Conservation (phyloP, 2,329 filamentous ascomycete genomes). For the Xenoacremonium recifei region DNA sequence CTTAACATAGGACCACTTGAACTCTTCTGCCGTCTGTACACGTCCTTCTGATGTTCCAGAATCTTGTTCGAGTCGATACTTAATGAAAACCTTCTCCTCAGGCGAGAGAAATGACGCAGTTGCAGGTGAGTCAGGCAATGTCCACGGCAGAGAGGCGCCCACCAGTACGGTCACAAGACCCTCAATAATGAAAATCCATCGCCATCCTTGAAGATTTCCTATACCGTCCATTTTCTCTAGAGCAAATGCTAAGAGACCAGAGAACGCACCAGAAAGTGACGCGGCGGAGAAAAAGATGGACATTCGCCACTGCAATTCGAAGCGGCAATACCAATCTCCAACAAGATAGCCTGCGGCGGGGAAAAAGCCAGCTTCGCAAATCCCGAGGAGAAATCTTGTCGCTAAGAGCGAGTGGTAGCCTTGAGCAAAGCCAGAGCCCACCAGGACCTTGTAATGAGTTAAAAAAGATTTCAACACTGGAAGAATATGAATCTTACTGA, state of each 20-base stretch:
- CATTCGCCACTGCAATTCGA: conserved; percentile 6
- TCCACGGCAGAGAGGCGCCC: not conserved
- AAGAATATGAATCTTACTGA: no score
- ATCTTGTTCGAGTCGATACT: conserved; percentile 1
- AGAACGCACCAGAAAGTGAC: conserved; percentile 7
- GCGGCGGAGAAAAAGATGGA: conserved; percentile 4
- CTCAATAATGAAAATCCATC: conserved; percentile 11
- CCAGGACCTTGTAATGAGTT: no score
- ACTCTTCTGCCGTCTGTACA: conserved; percentile 1
- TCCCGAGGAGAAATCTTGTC: no score
- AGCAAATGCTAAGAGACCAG: conserved; percentile 3
- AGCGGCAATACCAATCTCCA: conserved; percentile 1
- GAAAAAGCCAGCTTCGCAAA: conserved; percentile 8
- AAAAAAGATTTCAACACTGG: no score
- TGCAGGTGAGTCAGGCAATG: conserved; percentile 1
- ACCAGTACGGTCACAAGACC: conserved; percentile 3
- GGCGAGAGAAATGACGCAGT: conserved; percentile 2
- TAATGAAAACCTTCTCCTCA: not conserved
- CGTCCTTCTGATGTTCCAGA: conserved; percentile 1
- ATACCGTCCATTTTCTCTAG: conserved; percentile 7
- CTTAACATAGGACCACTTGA: conserved; percentile 2
- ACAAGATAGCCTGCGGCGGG: conserved; percentile 5
- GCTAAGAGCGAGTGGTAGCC: no score
- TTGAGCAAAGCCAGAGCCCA: no score
- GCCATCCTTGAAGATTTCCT: conserved; percentile 4